Evolutionary conservation across 768 basidiomycete species (phyloP), one percentile per base, ranked within the genome.

Genomic region (Lepiota venenata): DNA sequence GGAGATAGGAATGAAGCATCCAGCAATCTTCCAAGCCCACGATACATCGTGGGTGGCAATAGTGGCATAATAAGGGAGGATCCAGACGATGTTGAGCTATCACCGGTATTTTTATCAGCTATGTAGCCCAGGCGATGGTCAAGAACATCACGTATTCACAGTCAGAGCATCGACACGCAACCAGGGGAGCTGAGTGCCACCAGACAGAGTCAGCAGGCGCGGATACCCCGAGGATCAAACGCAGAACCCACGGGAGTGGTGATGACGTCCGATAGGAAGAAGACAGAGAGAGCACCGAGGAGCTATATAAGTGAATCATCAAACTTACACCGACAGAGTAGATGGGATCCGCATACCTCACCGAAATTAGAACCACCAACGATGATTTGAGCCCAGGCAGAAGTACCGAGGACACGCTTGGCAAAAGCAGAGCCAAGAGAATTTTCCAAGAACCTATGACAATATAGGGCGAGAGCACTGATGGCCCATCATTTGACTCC

Each of bases 11-110:
- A 69, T 62, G 55, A 67, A 70, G 47, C 62, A 63, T 8, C 60
- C 68, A 39, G 66, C 69, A 32, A 69, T 36, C 38, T 59, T 67
- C 68, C 69, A 70, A 12, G 69, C 66, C 68, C 67, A 68, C 18
- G 46, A 47, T 14, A 68, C 68, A 40, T 68, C 60, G 6, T 56
- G 37, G 5, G 54, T 60, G 2, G 66, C 66, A 12, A 20, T 38
- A 42, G 41, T 61, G 5, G 64, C 47, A 38, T 66, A 69, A 16
- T 55, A 47, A 10, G 68, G 69, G 21, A 70, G 60, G 11, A 70
- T 50, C 69, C 69, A 68, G 38, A 69, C 66, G 10, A 69, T 47
- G 49, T 69, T 69, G 18, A 69, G 59, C 25, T 25, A 5, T 25
- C 25, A 25, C 5, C 25, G 5, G 25, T 25, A 25, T 25, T 25